phyloP scores from a whole-genome alignment of 2,329 filamentous ascomycete genomes.

The Thelonectria olida region DNA sequence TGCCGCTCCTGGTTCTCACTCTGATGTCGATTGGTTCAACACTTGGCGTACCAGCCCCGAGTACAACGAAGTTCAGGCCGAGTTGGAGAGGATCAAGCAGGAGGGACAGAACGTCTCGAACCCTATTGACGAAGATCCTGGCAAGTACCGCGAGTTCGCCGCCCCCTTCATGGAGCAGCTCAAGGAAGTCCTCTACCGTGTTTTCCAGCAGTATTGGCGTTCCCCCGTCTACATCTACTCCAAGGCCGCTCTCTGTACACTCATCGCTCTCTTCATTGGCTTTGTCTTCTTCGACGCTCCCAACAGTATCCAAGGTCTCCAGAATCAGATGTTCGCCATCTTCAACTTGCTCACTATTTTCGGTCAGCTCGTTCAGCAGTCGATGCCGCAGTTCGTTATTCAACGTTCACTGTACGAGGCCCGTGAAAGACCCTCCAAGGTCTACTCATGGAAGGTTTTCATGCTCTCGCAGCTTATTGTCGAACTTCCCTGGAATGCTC shows the following conservation, averaged over 20 bases:
- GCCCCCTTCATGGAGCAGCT: constrained; percentile 77
- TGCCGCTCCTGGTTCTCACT: constrained; percentile 70
- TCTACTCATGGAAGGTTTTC: constrained; percentile 87
- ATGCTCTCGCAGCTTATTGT: constrained; percentile 85
- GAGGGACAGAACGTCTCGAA: constrained; percentile 50
- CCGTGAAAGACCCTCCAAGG: constrained; percentile 83
- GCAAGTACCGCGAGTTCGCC: constrained; percentile 78
- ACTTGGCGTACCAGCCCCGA: constrained; percentile 69
- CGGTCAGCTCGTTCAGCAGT: constrained; percentile 79
- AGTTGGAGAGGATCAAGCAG: constrained; percentile 65
- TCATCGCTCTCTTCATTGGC: constrained; percentile 79
- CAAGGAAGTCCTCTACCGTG: constrained; percentile 72
- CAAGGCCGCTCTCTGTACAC: constrained; percentile 74
- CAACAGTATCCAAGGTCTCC: constrained; percentile 78
- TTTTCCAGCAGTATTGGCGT: constrained; percentile 93
- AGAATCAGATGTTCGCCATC: constrained; percentile 87
- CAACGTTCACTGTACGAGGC: constrained; percentile 86
- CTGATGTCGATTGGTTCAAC: constrained; percentile 72
- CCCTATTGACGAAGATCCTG: constrained; percentile 47
- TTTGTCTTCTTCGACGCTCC: constrained; percentile 81
- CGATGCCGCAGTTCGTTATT: constrained; percentile 87
- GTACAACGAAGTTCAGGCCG: constrained; percentile 62
- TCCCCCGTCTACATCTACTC: constrained; percentile 90
- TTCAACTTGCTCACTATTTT: constrained; percentile 88
- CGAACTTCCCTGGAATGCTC: constrained; percentile 84